Base-by-base conservation (phyloP, 192 early-diverging fungal species). In the Spizellomyces punctatus region DNA sequence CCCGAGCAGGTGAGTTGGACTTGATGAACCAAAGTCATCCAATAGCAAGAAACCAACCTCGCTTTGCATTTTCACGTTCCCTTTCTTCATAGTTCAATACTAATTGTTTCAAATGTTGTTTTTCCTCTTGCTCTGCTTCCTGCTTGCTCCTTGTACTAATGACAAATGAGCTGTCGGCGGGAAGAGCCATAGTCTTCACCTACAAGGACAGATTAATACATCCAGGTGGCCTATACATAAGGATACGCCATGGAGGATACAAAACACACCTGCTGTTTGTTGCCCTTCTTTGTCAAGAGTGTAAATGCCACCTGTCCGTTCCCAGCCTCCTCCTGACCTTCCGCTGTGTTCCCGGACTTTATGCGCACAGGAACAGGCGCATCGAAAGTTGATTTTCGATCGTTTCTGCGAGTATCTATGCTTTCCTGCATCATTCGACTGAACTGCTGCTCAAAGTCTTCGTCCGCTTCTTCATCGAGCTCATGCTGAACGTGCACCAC, bases 371-470 rank as follows among this genome's bases (percentile, higher is more conserved):
- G 96, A 58, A 99, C 92, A 9, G 94, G 86, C 17, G 94, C 91
- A 77, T 99, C 96, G 50, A 99, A 89, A 59, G 88, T 89, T 2
- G 86, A 71, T 63, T 93, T 93, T n/a, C 89, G 79, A 62, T 93
- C 92, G 76, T 82, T 82, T 77, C 92, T 91, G 42, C 94, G 90
- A 10, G 89, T 81, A 46, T 96, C 96, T 52, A 93, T 71, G 54
- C 91, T 93, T 62, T 98, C 96, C n/a, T 86, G 86, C 88, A 98
- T 91, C 80, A 98, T 91, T 73, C 87, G 88, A 72, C 88, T 91
- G 62, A 94, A 94, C 73, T 97, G 94, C 60, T 85, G 80, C 60
- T 98, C 95, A 86, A 98, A 94, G 46, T 91, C 85, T 21, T 94
- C 91, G 57, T 94, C 96, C 12, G 92, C 87, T 65, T 91, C 89